Evolutionary conservation across 257 asterid species (phyloP).

Genomic region (Mitragyna speciosa): DNA sequence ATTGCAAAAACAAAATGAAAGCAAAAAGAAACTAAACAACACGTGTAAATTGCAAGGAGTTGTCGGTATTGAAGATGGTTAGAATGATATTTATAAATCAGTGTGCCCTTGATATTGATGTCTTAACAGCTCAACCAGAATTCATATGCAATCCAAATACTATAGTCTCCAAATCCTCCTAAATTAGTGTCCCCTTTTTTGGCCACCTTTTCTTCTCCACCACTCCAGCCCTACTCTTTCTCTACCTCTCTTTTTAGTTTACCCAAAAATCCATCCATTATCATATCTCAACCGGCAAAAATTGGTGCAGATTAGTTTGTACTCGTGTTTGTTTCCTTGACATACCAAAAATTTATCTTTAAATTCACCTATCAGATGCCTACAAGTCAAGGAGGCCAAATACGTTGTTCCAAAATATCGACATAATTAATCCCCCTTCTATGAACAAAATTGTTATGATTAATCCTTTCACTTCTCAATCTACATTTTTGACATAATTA

Average conservation of each 20-base stretch:
- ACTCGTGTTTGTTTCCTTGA: neutral
- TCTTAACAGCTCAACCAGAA: slow-evolving; percentile 15
- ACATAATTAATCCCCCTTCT: too few species aligned
- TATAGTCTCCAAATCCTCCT: neutral
- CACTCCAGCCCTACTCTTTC: neutral
- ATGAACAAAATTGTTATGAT: too few species aligned
- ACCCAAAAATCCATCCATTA: neutral
- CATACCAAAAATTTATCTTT: neutral
- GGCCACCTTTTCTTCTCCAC: neutral
- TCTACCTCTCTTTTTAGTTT: neutral
- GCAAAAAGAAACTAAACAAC: neutral
- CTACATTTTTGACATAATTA: too few species aligned
- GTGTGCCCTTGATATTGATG: slow-evolving; percentile 17
- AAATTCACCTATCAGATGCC: neutral
- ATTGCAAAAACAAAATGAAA: neutral
- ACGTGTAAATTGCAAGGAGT: neutral
- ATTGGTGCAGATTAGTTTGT: neutral
- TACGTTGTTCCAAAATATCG: neutral
- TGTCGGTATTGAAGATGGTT: slow-evolving; percentile 17
- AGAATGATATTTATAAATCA: neutral
- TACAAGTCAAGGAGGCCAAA: neutral
- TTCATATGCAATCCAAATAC: neutral
- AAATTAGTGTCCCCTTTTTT: neutral
- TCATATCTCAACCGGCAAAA: neutral
- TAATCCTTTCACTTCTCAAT: too few species aligned